These are phyloP conservation scores for Fennellomyces sp. DNA, from an alignment of 371 early-diverging fungal genomes.

Conservation along the genomic window DNA sequence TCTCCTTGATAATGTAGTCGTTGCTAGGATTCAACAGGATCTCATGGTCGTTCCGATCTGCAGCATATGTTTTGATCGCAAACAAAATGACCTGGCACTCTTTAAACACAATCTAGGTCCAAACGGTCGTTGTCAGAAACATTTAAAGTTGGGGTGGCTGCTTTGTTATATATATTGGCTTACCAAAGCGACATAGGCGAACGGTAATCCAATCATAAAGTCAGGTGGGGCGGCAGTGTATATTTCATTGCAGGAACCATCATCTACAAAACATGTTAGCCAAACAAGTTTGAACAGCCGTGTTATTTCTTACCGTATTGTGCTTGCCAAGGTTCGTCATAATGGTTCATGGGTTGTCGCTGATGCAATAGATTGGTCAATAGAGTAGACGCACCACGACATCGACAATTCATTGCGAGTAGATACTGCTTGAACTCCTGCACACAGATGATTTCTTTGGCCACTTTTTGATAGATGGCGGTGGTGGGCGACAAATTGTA, in stretches of 20 bases:
- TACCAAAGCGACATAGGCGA: conserved; percentile 65
- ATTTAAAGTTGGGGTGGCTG: no score
- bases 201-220: conserved; percentile 59
- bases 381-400: conserved; percentile 69
- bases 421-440: conserved; percentile 75
- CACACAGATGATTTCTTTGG: conserved; percentile 70
- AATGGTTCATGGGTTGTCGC: conserved; percentile 57
- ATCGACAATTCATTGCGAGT: conserved; percentile 68
- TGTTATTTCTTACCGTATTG: conserved; percentile 66
- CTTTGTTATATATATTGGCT: background rate
- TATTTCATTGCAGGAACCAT: conserved; percentile 75
- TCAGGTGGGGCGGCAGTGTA: conserved; percentile 56
- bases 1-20: conserved; percentile 50
- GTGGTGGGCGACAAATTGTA: conserved; percentile 73
- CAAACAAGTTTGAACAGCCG: no score
- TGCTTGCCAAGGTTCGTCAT: conserved; percentile 74
- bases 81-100: conserved; percentile 77
- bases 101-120: conserved; percentile 57
- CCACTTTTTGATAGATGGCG: conserved; percentile 66
- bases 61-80: conserved; percentile 53
- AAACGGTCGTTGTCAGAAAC: no score
- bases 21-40: conserved; percentile 72
- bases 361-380: conserved; percentile 73
- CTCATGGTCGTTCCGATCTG: conserved; percentile 32
- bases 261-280: conserved; percentile 28